Conservation (phyloP, 345 rosid genomes). For the Carallia pectinifolia region DNA sequence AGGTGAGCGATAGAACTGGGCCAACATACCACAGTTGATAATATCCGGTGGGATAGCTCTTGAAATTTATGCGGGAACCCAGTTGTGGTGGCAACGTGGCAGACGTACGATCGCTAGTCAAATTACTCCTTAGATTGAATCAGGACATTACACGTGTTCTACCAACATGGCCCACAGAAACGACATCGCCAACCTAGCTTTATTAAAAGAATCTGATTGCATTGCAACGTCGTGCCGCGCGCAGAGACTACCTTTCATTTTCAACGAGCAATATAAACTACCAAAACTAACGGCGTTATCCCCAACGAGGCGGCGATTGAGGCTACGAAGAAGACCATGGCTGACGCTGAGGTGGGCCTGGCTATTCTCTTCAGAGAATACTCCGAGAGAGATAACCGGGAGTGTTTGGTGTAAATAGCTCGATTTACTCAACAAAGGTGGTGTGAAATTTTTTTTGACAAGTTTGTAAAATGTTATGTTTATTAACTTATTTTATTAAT, state of each 20-base stretch:
- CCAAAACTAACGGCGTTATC: conserved; percentile 13
- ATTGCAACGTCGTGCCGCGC: conserved; percentile 76
- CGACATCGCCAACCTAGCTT: conserved; percentile 61
- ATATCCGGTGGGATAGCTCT: too few relatives aligned
- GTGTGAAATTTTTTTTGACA: too few relatives aligned
- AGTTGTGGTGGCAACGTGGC: conserved; percentile 75
- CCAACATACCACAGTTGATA: too few relatives aligned
- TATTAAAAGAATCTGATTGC: conserved; percentile 56
- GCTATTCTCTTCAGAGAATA: neutral
- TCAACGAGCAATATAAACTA: conserved; percentile 25
- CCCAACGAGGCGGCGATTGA: conserved; percentile 55
- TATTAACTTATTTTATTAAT: too few relatives aligned
- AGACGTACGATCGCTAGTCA: conserved; percentile 77
- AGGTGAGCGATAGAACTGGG: neutral
- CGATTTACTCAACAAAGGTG: too few relatives aligned
- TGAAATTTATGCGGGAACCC: conserved; percentile 56
- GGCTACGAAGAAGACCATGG: conserved; percentile 53
- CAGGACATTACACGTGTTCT: conserved; percentile 84
- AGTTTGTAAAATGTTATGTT: too few relatives aligned
- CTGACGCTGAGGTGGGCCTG: conserved; percentile 60
- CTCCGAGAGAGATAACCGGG: too few relatives aligned
- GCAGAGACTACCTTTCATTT: conserved; percentile 43
- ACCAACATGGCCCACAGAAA: conserved; percentile 62
- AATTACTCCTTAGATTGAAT: conserved; percentile 70
- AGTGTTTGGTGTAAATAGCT: too few relatives aligned